These are phyloP conservation scores for Tremella mesenterica DNA, from an alignment of 768 basidiomycete genomes.

Conservation along the genomic window DNA sequence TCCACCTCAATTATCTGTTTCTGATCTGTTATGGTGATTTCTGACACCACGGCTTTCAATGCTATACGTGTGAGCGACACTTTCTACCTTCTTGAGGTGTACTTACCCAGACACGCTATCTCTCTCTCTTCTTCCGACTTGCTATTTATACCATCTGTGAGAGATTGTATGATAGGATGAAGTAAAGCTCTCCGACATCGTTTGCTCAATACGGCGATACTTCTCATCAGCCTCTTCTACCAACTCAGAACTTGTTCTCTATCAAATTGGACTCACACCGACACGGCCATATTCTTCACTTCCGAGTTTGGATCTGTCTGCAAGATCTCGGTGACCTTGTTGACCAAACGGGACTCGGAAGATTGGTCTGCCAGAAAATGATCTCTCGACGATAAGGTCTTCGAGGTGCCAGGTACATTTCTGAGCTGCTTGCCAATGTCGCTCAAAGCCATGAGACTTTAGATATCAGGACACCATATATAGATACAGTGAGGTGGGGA, in stretches of 20 bases:
- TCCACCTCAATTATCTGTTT: not conserved
- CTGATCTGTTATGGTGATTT: slow-evolving; percentile 71
- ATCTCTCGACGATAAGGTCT: slow-evolving; percentile 5
- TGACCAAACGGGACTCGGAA: slow-evolving; percentile 73
- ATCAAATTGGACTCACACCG: slow-evolving; percentile 56
- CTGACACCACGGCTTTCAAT: slow-evolving; percentile 86
- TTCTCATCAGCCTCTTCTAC: slow-evolving; percentile 38
- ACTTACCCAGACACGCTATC: slow-evolving; percentile 80
- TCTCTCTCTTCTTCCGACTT: slow-evolving; percentile 82
- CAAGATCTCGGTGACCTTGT: slow-evolving; percentile 64
- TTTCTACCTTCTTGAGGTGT: not conserved
- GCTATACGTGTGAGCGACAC: slow-evolving; percentile 49
- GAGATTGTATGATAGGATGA: slow-evolving; percentile 76
- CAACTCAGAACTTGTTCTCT: not conserved
- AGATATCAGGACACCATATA: slow-evolving; percentile 2
- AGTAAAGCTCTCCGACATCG: slow-evolving; percentile 66
- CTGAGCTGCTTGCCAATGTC: slow-evolving; percentile 85
- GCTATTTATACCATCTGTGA: slow-evolving; percentile 69
- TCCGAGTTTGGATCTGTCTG: slow-evolving; percentile 94
- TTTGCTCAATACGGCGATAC: slow-evolving; percentile 86
- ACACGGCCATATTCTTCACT: slow-evolving; percentile 95
- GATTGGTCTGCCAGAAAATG: slow-evolving; percentile 69
- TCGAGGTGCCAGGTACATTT: slow-evolving; percentile 14
- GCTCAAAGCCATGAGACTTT: slow-evolving; percentile 96
- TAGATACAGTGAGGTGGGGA: not conserved